A percentile compares a stretch with the other conserved stretches of the same genome.
These are phyloP conservation scores for Zygosaccharomyces lentus DNA, from an alignment of 805 yeast species.

Conservation along the genomic window DNA sequence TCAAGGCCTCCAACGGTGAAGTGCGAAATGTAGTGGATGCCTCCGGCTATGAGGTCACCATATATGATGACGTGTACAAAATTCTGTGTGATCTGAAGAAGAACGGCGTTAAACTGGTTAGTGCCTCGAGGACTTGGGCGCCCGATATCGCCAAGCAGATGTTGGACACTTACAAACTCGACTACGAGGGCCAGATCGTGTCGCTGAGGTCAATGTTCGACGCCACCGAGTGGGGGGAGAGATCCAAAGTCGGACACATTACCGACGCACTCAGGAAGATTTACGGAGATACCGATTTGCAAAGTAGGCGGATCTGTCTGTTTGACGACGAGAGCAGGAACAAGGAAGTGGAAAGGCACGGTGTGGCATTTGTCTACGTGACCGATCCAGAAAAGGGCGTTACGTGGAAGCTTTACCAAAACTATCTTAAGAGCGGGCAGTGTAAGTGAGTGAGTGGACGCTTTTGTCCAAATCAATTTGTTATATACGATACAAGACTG, in stretches of 20 bases:
- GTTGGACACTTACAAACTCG: conserved; percentile 49
- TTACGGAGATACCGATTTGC: conserved; percentile 48
- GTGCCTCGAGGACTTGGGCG: conserved; percentile 76
- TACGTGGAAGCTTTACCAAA: conserved; percentile 49
- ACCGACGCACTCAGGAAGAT: conserved; percentile 53
- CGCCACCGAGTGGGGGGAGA: conserved; percentile 65
- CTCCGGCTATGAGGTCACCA: conserved; percentile 49
- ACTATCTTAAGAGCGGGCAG: conserved; percentile 30
- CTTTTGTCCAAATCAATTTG: not conserved
- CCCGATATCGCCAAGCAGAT: conserved; percentile 72
- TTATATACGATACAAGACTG: too few species aligned
- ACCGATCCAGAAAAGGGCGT: conserved; percentile 54
- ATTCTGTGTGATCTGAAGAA: conserved; percentile 51
- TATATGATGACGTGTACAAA: conserved; percentile 65
- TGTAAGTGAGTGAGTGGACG: conserved; percentile 7
- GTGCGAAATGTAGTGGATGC: conserved; percentile 31
- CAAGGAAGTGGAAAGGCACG: conserved; percentile 64
- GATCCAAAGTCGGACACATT: conserved; percentile 51
- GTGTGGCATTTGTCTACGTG: conserved; percentile 66
- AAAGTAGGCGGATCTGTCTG: conserved; percentile 40
- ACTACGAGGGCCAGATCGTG: conserved; percentile 35
- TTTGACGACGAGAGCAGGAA: conserved; percentile 82
- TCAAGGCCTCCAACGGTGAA: conserved; percentile 26
- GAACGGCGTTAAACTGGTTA: conserved; percentile 49
- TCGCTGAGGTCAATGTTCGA: conserved; percentile 42